Evolutionary conservation across 345 rosid species (phyloP), one percentile per base, ranked within the genome.

Genomic region (Trapa incisa): DNA sequence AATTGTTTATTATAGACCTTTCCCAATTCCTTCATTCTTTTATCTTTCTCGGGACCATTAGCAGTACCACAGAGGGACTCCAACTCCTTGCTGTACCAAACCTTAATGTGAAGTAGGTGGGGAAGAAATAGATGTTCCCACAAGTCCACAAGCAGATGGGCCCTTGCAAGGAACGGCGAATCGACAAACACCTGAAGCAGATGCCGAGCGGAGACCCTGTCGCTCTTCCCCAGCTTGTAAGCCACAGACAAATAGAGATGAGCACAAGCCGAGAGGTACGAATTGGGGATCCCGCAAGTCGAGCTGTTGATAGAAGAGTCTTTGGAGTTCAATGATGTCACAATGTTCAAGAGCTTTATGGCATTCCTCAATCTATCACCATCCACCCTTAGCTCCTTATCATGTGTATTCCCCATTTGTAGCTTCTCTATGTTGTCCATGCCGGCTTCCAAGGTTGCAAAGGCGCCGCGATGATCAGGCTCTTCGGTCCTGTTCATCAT

Each of bases 101-200:
- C 79, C 76, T 80, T 82, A 3, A 87, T 79, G 64, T 87, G 93
- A 50, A 83, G 89, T 53, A 87, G 85, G 66, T 85, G 93, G 2
- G 93, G 93, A 56, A 85, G 86, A 48, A 85, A 82, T 53, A 85
- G 76, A 75, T 85, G 85, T 54, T 85, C 85, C 93, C 93, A 85
- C 11, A 87, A 75, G 78, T 87, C 88, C 33, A 86, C 83, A 75
- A 87, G 82, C 81, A 87, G 70, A 57, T 79, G 85, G 15, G 86
- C 78, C 65, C 93, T 75, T 0, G 85, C 86, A 17, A 85, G 67
- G 64, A 77, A 80, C 0, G 88, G 89, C 0, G 88, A 75, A 50
- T 85, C 85, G 14, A 72, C 73, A 57, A 87, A 87, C 3, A 83
- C 83, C 71, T 82, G 85, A 37, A 87, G 89, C 67, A 87, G 65